These are phyloP conservation scores for Cryptococcus deneoformans DNA, from an alignment of 1,284 basidiomycete species.

Conservation along the genomic window DNA sequence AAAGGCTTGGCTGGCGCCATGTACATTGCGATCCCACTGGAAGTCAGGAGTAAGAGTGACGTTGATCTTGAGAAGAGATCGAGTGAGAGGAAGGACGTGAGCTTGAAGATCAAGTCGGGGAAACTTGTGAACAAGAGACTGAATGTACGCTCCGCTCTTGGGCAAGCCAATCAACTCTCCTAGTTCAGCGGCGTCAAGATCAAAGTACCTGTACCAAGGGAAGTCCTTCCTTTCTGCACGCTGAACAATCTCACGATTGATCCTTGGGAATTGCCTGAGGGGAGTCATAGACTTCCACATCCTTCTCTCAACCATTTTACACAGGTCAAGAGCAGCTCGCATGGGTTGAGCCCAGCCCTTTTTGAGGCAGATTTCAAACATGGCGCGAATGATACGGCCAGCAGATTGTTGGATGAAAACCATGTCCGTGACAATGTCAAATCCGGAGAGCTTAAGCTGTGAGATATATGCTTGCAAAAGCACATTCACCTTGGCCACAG, in stretches of 20 bases:
- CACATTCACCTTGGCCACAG: slow-evolving; percentile 96
- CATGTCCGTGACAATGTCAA: slow-evolving; percentile 98
- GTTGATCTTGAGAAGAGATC: slow-evolving; percentile 82
- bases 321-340: slow-evolving; percentile 85
- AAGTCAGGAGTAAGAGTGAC: slow-evolving; percentile 93
- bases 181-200: slow-evolving; percentile 80
- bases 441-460: slow-evolving; percentile 90
- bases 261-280: slow-evolving; percentile 81
- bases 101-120: slow-evolving; percentile 91
- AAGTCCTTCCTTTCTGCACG: slow-evolving; percentile 98
- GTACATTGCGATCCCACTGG: slow-evolving; percentile 94
- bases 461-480: slow-evolving; percentile 94
- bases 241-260: slow-evolving; percentile 69
- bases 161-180: slow-evolving; percentile 94
- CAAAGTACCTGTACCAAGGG: slow-evolving; percentile 96
- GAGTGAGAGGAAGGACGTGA: slow-evolving; percentile 89
- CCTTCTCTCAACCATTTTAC: slow-evolving; percentile 93
- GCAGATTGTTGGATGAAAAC: slow-evolving; percentile 92
- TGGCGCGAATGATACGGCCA: slow-evolving; percentile 89
- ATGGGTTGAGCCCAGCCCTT: slow-evolving; percentile 97
- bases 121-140: slow-evolving; percentile 95
- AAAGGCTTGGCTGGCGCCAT: slow-evolving; percentile 84
- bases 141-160: slow-evolving; percentile 85
- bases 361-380: slow-evolving; percentile 98
- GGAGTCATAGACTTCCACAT: slow-evolving; percentile 99